These are phyloP conservation scores for Pleurozium schreberi DNA, from an alignment of 225 moss, liverwort and hornwort genomes.

Conservation along the genomic window DNA sequence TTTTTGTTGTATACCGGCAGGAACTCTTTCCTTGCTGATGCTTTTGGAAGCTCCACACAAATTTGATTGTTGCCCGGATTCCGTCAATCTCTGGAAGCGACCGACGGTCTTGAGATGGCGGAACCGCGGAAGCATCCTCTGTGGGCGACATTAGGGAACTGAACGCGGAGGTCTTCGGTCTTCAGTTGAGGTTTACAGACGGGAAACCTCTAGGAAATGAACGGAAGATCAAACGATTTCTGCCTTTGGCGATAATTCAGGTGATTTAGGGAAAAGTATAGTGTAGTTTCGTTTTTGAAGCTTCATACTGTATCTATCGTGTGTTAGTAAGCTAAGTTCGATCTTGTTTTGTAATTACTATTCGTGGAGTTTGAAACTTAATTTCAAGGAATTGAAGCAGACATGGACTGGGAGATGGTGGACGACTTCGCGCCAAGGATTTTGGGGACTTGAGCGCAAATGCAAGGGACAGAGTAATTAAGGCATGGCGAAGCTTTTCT, in stretches of 20 bases:
- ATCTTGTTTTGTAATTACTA: neutral
- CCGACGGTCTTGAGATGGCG: neutral
- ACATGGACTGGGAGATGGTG: neutral
- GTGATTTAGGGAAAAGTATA: neutral
- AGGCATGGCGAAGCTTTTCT: neutral
- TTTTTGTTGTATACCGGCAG: neutral
- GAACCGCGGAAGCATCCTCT: neutral
- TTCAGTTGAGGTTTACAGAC: neutral
- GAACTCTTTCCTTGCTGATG: neutral
- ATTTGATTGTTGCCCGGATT: neutral
- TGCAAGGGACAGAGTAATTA: neutral
- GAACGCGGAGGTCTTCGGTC: neutral
- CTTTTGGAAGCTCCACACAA: neutral
- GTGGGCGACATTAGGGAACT: neutral
- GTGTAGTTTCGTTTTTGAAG: neutral
- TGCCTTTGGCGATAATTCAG: neutral
- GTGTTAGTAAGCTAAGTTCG: neutral
- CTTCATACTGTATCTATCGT: neutral
- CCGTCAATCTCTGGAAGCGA: neutral
- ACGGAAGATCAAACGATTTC: neutral
- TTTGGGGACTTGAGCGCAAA: neutral
- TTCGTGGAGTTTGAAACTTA: neutral
- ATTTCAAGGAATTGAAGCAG: neutral
- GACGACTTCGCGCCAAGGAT: neutral
- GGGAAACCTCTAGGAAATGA: neutral